Conservation (phyloP, 2,329 filamentous ascomycete species). For the Penicillium concentricum region DNA sequence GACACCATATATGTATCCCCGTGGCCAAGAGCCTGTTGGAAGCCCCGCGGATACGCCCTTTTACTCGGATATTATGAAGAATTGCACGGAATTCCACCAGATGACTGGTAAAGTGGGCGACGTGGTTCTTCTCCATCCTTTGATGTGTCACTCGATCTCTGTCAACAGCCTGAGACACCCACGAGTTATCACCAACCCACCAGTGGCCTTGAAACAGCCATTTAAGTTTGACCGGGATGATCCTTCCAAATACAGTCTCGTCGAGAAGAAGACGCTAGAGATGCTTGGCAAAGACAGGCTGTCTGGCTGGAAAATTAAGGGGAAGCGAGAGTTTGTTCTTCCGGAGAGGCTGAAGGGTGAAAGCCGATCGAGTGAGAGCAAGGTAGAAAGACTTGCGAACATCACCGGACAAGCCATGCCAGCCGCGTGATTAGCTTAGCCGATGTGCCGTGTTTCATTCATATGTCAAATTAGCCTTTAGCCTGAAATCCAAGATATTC, state of each 20-base stretch:
- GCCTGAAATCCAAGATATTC: not conserved
- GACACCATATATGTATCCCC: conserved; percentile 62
- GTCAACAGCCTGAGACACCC: conserved; percentile 50
- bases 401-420: not conserved
- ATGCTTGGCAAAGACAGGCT: conserved; percentile 49
- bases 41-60: conserved; percentile 18
- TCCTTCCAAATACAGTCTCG: conserved; percentile 48
- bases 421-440: not conserved
- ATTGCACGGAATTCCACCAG: conserved; percentile 50
- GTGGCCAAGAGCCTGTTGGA: conserved; percentile 40
- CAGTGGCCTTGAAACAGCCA: conserved; percentile 51
- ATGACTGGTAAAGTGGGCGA: conserved; percentile 55
- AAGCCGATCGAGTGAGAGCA: conserved; percentile 38
- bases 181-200: conserved; percentile 57
- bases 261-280: conserved; percentile 54
- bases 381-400: conserved; percentile 27
- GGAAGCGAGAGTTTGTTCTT: conserved; percentile 46
- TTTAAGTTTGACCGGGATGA: conserved; percentile 52
- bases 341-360: conserved; percentile 45
- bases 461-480: not conserved
- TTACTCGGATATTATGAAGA: conserved; percentile 43
- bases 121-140: conserved; percentile 54
- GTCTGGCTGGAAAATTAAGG: conserved; percentile 50
- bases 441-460: not conserved
- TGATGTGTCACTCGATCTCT: conserved; percentile 56